Conservation (phyloP, 495 filamentous ascomycete species). For the Aspergillus funiculosus region DNA sequence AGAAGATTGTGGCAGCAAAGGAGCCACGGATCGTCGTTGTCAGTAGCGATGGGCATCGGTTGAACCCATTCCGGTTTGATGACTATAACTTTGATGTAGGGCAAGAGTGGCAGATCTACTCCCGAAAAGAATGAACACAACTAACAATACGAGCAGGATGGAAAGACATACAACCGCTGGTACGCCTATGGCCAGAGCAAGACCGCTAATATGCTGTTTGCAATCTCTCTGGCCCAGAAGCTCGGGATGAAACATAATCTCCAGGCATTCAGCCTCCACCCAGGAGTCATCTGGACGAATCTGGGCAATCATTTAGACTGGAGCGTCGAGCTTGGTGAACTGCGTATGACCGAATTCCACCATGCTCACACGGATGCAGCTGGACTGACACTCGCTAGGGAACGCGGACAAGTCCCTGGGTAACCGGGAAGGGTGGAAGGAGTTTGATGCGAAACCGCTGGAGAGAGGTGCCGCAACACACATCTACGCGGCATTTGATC, state of each 20-base stretch:
- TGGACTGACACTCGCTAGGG: slow-evolving; percentile 4
- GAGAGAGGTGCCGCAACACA: slow-evolving; percentile 53
- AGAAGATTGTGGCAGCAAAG: slow-evolving; percentile 31
- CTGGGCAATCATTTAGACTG: slow-evolving; percentile 27
- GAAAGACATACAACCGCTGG: slow-evolving; percentile 40
- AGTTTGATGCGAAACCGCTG: slow-evolving; percentile 35
- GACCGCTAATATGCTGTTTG: slow-evolving; percentile 45
- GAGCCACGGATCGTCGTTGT: slow-evolving; percentile 26
- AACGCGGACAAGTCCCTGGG: slow-evolving; percentile 14
- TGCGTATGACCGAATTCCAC: slow-evolving; percentile 12
- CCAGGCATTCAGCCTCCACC: slow-evolving; percentile 10
- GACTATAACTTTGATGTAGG: slow-evolving; percentile 49
- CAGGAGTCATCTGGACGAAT: slow-evolving; percentile 21
- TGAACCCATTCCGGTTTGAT: slow-evolving; percentile 40
- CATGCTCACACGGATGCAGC: not conserved
- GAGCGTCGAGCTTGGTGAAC: slow-evolving; percentile 12
- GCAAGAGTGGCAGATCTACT: too few relatives aligned
- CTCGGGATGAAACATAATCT: not conserved
- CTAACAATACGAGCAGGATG: slow-evolving; percentile 25
- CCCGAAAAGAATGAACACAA: not conserved
- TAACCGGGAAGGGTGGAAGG: slow-evolving; percentile 28
- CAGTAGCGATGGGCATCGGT: slow-evolving; percentile 33
- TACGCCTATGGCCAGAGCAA: slow-evolving; percentile 47
- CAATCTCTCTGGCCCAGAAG: slow-evolving; percentile 32
- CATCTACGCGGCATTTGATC: slow-evolving; percentile 54